Evolutionary conservation across 169 alveolate genomes (phyloP), one percentile per base, ranked within the genome.

Genomic region (Cryptosporidium canis): DNA sequence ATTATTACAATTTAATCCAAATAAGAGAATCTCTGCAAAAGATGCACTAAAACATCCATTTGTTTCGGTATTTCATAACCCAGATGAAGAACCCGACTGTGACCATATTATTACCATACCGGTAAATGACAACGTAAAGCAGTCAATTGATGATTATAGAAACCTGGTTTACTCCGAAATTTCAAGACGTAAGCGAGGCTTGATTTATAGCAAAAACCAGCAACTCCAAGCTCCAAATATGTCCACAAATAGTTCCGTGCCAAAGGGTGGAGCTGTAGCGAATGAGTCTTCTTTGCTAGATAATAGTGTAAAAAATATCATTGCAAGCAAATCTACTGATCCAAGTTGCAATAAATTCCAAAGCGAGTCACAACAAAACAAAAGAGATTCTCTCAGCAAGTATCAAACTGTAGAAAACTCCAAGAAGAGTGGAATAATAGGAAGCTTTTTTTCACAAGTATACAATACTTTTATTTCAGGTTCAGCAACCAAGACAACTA

Each of bases 21-120:
- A 92, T 64, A 93, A 94, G 68, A 94, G 99, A 71, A 92, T 97
- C 33, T 95, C 99, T 21, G 98, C 98, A 29, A 96, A 96, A 70
- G 96, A 95, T 64, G 99, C 99, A n/a, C 85, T 97, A 33, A 92
- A 92, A 39, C 99, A 97, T 90, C 98, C 98, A 41, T 97, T 92
- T 90, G 96, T 97, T 47, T 91, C 94, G 12, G 94, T 94, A 58
- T 97, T 97, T 83, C 98, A 96, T 72, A 94, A 94, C 53, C 96
- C 96, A 39, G 97, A 94, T 21, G 98, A 96, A 35, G 99, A 97
- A 71, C 97, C 97, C 39, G 94, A 85, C 14, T 96, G 98, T 90
- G 93, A 48, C 31, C 90, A 90, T 55, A 91, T 94, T 24, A 92
- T 96, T 18, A 93, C 93, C n/a, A 92, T 96, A 63, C 93, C 96